Conservation (phyloP, 2,329 filamentous ascomycete genomes). For the Davidsoniella neocaledoniae region DNA sequence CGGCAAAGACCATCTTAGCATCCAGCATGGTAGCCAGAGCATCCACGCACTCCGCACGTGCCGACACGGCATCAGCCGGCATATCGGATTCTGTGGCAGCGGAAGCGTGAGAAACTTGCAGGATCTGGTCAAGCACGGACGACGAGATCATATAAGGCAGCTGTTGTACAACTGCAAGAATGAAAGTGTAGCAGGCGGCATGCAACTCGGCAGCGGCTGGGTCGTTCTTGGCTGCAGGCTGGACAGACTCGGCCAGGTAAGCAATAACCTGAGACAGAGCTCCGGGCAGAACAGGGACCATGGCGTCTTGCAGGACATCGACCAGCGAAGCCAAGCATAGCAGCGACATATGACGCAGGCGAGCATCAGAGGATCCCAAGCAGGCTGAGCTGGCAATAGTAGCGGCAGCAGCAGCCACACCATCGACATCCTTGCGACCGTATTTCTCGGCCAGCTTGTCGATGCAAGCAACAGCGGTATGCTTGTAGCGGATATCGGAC, state of each 20-base stretch:
- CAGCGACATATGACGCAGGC: conserved; percentile 67
- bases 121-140: conserved; percentile 52
- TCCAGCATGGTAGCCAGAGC: conserved; percentile 65
- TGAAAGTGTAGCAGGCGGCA: conserved; percentile 65
- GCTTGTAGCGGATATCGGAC: conserved; percentile 57
- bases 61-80: conserved; percentile 44
- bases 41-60: conserved; percentile 51
- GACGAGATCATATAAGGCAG: conserved; percentile 80
- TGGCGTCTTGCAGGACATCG: conserved; percentile 71
- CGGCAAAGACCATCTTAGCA: conserved; percentile 56
- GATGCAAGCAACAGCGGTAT: conserved; percentile 74
- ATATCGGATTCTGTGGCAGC: conserved; percentile 39
- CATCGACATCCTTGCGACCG: conserved; percentile 73
- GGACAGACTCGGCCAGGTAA: conserved; percentile 50
- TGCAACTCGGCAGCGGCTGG: conserved; percentile 46
- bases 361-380: conserved; percentile 55
- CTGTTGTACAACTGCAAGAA: conserved; percentile 64
- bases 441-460: conserved; percentile 91
- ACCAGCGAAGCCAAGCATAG: conserved; percentile 79
- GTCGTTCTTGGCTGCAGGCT: conserved; percentile 25
- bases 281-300: conserved; percentile 65
- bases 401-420: conserved; percentile 56
- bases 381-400: conserved; percentile 63
- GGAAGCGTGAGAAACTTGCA: conserved; percentile 57
- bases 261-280: conserved; percentile 56